Evolutionary conservation across 139 green algal species (phyloP).

Genomic region (Picochlorum sp.): DNA sequence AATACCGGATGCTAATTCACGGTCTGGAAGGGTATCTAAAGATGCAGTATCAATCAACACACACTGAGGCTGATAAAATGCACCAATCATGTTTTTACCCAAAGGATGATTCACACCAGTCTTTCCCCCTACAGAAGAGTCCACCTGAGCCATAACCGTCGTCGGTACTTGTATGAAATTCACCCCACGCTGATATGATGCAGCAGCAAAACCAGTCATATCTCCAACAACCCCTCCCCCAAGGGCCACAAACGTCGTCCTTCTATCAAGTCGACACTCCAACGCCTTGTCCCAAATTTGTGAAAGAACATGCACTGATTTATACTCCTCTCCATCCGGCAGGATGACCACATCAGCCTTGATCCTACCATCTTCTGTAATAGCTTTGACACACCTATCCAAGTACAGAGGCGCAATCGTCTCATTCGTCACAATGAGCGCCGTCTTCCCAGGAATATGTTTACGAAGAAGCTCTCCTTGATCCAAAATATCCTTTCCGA

Average conservation of each 20-base stretch:
- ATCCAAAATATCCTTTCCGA: conserved; percentile 73
- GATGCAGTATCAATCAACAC: conserved; percentile 91
- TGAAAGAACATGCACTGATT: conserved; percentile 75
- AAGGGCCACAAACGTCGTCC: conserved; percentile 89
- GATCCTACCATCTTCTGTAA: conserved; percentile 11
- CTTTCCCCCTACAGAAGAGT: conserved; percentile 97
- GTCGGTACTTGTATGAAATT: conserved; percentile 97
- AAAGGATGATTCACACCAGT: conserved; percentile 96
- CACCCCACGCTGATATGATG: conserved; percentile 91
- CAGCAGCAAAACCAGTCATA: conserved; percentile 96
- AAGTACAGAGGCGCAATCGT: conserved; percentile 90
- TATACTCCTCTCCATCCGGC: conserved; percentile 92
- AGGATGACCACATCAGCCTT: conserved; percentile 64
- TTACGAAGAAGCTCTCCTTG: conserved; percentile 58
- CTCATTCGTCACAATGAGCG: conserved; percentile 93
- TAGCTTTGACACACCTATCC: conserved; percentile 49
- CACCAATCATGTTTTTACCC: conserved; percentile 99
- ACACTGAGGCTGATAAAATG: conserved; percentile 69
- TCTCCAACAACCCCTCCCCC: conserved; percentile 96
- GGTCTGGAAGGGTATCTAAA: conserved; percentile 79
- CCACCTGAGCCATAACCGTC: conserved; percentile 96
- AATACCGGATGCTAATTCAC: conserved; percentile 87
- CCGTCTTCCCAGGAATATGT: conserved; percentile 82
- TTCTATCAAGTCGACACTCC: conserved; percentile 70
- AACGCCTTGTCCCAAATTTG: conserved; percentile 82